Evolutionary conservation across 2,329 filamentous ascomycete genomes (phyloP), one percentile per base, ranked within the genome.

Genomic region (Aspergillus sp.): DNA sequence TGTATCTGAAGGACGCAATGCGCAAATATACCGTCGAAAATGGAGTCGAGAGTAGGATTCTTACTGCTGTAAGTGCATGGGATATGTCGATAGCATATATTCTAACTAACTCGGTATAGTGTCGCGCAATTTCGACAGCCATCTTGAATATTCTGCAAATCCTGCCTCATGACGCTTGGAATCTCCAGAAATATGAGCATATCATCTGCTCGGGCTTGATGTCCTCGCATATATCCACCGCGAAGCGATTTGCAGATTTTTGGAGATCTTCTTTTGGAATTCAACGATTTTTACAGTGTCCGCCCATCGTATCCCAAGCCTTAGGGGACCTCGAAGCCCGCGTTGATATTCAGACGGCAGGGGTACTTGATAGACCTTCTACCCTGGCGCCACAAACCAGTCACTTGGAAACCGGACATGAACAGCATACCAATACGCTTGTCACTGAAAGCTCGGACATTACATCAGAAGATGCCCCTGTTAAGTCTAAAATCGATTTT

Each of bases 241-340:
- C 80, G 11, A 83, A 83, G 46, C 69, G 69, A 3, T 82, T 85
- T 2, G 78, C 87, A 24, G 68, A 73, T 15, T 79, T 83, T 60
- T 97, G 91, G 91, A 93, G 92, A 64, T 70, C 74, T 0, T 82
- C 87, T 0, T 91, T 91, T 67, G 86, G 86, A 19, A 76, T 82
- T 15, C 80, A 84, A 40, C 78, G 84, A 3, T 75, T 76, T 5
- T 68, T 91, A 1, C 75, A 84, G 23, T 93, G 90, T 71, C 89
- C 91, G 0, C 73, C 82, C 11, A 78, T 77, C 31, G 78, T 96
- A 5, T 85, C 86, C 64, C 73, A 79, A 2, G 82, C 86, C 2
- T 77, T 96, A 35, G 77, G 83, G 24, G 83, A 82, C 15, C 73
- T 92, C 12, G 80, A 82, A n/a, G 74, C 81, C 1, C 79, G 84